Percentiles rank a stretch among this genome's conserved stretches.
Evolutionary conservation across 192 early-diverging fungal species (phyloP).

Genomic region (Ambispora gerdemannii): DNA sequence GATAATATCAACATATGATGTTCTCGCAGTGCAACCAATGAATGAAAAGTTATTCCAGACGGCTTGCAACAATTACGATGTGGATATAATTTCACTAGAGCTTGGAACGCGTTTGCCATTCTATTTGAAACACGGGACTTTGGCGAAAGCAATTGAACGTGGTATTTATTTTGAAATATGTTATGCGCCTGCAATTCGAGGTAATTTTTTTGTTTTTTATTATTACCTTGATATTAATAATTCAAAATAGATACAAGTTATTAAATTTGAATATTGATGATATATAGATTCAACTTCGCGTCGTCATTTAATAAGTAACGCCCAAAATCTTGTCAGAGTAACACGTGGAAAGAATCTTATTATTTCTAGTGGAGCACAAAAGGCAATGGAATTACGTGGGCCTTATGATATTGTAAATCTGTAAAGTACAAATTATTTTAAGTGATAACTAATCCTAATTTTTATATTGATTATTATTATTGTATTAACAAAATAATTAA

Average conservation of each 20-base stretch:
- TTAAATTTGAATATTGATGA: neutral
- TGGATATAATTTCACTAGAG: conserved; percentile 83
- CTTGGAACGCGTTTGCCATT: conserved; percentile 62
- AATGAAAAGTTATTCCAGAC: conserved; percentile 69
- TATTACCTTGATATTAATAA: neutral
- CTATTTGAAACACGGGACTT: conserved; percentile 59
- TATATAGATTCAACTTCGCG: conserved; percentile 55
- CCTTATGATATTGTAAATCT: conserved; percentile 79
- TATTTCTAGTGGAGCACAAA: conserved; percentile 64
- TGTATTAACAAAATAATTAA: no score
- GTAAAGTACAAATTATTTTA: conserved; percentile 53
- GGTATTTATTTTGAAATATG: conserved; percentile 81
- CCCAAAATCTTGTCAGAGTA: conserved; percentile 59
- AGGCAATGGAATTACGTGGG: conserved; percentile 68
- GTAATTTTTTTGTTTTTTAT: conserved; percentile 32
- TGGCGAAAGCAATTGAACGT: conserved; percentile 66
- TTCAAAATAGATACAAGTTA: neutral
- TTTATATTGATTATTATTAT: no score
- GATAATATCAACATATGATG: conserved; percentile 50
- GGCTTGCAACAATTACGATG: conserved; percentile 64
- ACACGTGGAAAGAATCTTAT: conserved; percentile 80
- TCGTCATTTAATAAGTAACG: conserved; percentile 64
- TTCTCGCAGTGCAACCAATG: conserved; percentile 71
- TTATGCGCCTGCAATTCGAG: conserved; percentile 64
- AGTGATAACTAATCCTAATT: no score